phyloP scores from a whole-genome alignment of 352 stramenopile genomes.

The Plasmopara muralis region DNA sequence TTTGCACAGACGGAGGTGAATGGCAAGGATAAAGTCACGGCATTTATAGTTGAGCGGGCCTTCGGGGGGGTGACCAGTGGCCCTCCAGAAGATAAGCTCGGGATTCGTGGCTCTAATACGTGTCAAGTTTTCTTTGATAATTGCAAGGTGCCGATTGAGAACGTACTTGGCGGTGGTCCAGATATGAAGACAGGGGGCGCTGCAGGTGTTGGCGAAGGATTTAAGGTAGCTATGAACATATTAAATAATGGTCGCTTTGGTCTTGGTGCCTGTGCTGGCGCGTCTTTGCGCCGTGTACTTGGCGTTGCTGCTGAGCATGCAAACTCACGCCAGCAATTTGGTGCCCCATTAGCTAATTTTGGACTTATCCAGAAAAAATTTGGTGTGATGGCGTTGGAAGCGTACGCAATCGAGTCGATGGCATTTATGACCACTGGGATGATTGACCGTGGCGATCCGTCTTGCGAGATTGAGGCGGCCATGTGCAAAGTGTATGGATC shows the following conservation, averaged over 20 bases:
- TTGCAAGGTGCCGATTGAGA: conserved; percentile 90
- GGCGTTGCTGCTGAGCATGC: conserved; percentile 61
- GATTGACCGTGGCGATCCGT: conserved; percentile 81
- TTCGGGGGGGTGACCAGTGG: conserved; percentile 90
- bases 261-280: conserved; percentile 65
- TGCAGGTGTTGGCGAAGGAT: conserved; percentile 81
- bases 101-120: conserved; percentile 95
- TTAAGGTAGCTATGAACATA: conserved; percentile 91
- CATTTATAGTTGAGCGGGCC: conserved; percentile 94
- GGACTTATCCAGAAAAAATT: conserved; percentile 88
- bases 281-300: conserved; percentile 65
- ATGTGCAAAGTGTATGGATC: conserved; percentile 88
- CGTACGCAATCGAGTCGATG: conserved; percentile 86
- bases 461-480: conserved; percentile 81
- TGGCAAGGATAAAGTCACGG: conserved; percentile 96
- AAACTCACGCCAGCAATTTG: conserved; percentile 80
- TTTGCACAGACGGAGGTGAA: conserved; percentile 94
- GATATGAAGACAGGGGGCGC: conserved; percentile 65
- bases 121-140: conserved; percentile 95
- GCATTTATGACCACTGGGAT: conserved; percentile 87
- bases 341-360: conserved; percentile 62
- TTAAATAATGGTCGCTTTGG: conserved; percentile 91
- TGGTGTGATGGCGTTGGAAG: conserved; percentile 65
- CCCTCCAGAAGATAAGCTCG: conserved; percentile 95
- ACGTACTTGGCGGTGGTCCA: conserved; percentile 77